A percentile compares a stretch with the other conserved stretches of the same genome.
These are phyloP conservation scores for Verbascum thapsus DNA, from an alignment of 257 asterid species.

Conservation along the genomic window DNA sequence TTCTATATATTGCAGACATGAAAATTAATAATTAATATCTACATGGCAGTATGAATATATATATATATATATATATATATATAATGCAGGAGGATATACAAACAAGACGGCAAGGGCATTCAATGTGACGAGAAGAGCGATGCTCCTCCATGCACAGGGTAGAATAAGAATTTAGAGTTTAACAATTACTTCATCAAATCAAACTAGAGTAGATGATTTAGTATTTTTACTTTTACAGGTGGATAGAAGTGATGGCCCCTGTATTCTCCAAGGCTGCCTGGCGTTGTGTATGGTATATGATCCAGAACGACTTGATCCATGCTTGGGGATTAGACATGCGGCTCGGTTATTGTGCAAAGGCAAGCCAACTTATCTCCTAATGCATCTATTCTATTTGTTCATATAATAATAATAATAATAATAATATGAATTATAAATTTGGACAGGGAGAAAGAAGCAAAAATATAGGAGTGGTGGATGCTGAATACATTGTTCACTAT, in stretches of 20 bases:
- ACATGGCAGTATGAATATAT: no score
- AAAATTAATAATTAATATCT: not conserved
- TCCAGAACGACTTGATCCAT: conserved; percentile 92
- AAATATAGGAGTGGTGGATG: conserved; percentile 80
- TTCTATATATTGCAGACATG: no score
- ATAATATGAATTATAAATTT: not conserved
- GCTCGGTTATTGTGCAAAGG: conserved; percentile 92
- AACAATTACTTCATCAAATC: no score
- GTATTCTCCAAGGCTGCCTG: conserved; percentile 80
- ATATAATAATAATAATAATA: no score
- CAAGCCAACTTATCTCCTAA: conserved; percentile 16
- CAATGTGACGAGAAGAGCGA: conserved; percentile 60
- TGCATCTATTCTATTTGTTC: no score
- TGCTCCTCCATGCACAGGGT: conserved; percentile 96
- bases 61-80: no score
- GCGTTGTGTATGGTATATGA: conserved; percentile 91
- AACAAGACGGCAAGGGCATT: conserved; percentile 51
- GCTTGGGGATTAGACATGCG: conserved; percentile 93
- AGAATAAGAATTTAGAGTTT: conserved; percentile 47
- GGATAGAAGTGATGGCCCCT: conserved; percentile 98
- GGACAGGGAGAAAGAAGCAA: conserved; percentile 68
- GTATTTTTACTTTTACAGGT: conserved; percentile 59
- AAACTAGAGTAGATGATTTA: no score
- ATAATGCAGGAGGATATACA: conserved; percentile 64
- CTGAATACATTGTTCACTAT: conserved; percentile 78